Conservation (phyloP, 805 yeast genomes). For the Saturnispora bothae region DNA sequence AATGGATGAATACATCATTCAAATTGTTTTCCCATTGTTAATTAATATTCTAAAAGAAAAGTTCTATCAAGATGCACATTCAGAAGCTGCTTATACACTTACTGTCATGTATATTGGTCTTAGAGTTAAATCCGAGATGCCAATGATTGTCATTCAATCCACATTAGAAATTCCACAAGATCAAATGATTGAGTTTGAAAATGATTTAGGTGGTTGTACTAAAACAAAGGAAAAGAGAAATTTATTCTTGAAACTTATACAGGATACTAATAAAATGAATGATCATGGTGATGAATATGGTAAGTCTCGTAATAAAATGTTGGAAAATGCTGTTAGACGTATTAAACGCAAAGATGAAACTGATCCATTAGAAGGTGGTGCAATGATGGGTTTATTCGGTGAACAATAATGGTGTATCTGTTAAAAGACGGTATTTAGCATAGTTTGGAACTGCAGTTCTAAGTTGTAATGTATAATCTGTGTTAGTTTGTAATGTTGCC, state of each 20-base stretch:
- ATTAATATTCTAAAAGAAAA: conserved; percentile 59
- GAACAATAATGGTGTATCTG: conserved; percentile 7
- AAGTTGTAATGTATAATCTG: no score
- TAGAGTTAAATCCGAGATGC: conserved; percentile 57
- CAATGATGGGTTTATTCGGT: conserved; percentile 10
- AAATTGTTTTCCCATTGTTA: conserved; percentile 59
- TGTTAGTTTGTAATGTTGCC: no score
- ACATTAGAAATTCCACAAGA: conserved; percentile 43
- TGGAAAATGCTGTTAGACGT: conserved; percentile 10
- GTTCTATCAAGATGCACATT: conserved; percentile 75
- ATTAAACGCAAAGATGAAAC: conserved; percentile 9
- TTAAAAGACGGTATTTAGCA: no score
- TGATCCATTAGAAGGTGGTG: conserved; percentile 13
- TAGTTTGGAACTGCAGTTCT: no score
- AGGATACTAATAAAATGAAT: conserved; percentile 39
- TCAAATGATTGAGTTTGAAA: conserved; percentile 55
- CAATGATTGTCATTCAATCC: conserved; percentile 48
- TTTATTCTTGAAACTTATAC: conserved; percentile 64
- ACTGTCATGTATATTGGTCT: conserved; percentile 70
- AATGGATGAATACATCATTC: conserved; percentile 61
- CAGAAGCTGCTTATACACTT: conserved; percentile 84
- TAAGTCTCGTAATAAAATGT: conserved; percentile 11
- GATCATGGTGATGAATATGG: conserved; percentile 21
- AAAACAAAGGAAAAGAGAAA: conserved; percentile 71
- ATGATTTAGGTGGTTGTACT: conserved; percentile 50